These are phyloP conservation scores for Backusella tuberculispora DNA, from an alignment of 192 early-diverging fungal species.

Conservation along the genomic window DNA sequence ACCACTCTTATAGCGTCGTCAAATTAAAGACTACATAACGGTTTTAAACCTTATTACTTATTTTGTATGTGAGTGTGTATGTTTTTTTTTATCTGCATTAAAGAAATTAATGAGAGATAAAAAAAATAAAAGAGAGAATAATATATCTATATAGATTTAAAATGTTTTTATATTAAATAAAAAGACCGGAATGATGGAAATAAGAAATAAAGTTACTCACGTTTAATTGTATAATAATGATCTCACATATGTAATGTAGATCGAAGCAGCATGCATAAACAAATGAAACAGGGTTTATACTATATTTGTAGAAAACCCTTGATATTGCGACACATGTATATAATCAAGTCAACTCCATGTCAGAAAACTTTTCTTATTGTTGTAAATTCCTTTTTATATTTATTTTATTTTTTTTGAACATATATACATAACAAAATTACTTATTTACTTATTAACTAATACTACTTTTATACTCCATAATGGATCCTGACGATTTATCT, in stretches of 20 bases:
- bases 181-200: neutral
- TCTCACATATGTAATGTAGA: neutral
- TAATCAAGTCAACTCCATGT: slow-evolving; percentile 15
- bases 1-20: neutral
- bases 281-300: slow-evolving; percentile 14
- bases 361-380: neutral
- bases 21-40: neutral
- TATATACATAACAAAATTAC: slow-evolving; percentile 3
- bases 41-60: slow-evolving; percentile 3
- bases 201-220: neutral
- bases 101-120: neutral
- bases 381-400: neutral
- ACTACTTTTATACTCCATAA: neutral
- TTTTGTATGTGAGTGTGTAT: neutral
- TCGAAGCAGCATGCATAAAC: neutral
- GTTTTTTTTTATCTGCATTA: neutral
- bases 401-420: neutral
- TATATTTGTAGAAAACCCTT: slow-evolving; percentile 9
- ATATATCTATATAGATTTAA: neutral
- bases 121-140: neutral
- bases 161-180: neutral
- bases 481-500: neutral
- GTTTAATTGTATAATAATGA: neutral
- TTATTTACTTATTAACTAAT: neutral
- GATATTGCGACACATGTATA: slow-evolving; percentile 1